Evolutionary conservation across 148 eudicot genomes (phyloP), one percentile per base, ranked within the genome.

Genomic region (Fallopia convolvulus): DNA sequence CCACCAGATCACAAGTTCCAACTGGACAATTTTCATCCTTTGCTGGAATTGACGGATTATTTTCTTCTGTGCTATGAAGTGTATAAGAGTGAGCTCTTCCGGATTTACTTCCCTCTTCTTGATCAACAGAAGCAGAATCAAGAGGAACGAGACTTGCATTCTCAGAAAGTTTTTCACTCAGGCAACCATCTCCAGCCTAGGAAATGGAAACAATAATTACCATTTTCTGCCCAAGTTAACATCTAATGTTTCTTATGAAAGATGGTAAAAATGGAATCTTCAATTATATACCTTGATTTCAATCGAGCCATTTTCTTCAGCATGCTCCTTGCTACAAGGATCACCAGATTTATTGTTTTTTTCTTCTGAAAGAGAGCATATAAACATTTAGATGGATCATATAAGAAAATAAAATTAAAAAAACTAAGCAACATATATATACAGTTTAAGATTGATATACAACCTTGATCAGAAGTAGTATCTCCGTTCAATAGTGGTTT

Each of bases 351-450:
- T 76, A 15, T 32, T 39, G 58, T 49, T 85, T 79, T 74, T 79
- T 73, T 79, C 82, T 76, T 71, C 46, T 66, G 46, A 42, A 75
- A 70, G n/a, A 63, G 44, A 26, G 39, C 39, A 60, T 11, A 70
- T 8, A 77, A 70, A 36, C 42, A 74, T 60, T 23, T 53, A 40
- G 55, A 44, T 36, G 8, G 44, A 76, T 50, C 0, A 8, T 33
- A 30, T 0, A 33, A 8, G 13, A 44, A 52, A 6, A 46, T 36
- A 56, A 23, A 26, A 26, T 11, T 68, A 21, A 49, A 90, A 75
- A 90, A 77, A 84, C 87, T 68, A 21, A 49, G 23, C 9, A 7
- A 20, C 26, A 30, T 30, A 11, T 79, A 75, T 90, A 90, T 26
- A 39, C 46, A 46, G 32, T 10, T 77, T 11, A n/a, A 20, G 18